Base-by-base conservation (phyloP, 2,329 filamentous ascomycete genomes). In the Neonectria punicea region DNA sequence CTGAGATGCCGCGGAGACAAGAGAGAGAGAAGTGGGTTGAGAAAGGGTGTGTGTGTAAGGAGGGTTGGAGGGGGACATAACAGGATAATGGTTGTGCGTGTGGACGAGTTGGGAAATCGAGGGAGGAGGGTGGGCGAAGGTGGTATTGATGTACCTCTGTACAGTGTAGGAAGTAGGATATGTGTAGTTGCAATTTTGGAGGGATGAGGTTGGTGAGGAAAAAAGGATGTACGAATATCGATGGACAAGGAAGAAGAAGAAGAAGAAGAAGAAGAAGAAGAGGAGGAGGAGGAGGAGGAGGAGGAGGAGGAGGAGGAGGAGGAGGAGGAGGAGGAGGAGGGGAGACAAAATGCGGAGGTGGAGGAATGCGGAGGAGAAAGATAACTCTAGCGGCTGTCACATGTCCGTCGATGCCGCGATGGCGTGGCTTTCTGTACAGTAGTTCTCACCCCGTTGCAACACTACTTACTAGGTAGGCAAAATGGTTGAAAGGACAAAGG, bases 381-480 rank as follows among this genome's bases (percentile, higher is more conserved):
- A 25, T 25, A 25, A 25, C 25, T 25, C 25, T 43, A 20, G 39
- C 39, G n/a, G 39, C 39, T 43, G 39, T 43, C 39, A 43, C 39
- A 43, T 43, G 39, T 72, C 70, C 72, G 70, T 71, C 39, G 39
- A 43, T 43, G 39, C 2, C 18, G 16, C 54, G 66, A 64, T 56
- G 61, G 66, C 59, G 50, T 55, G 51, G 62, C 53, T 61, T 61
- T 25, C 25, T 25, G 25, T 25, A 25, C 25, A 25, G 25, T 25
- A 25, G 25, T 25, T 6, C 16, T 53, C 34, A 39, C 36, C 36
- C 36, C 14, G 16, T n/a, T 39, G 14, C 14, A 39, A 39, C 36
- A 39, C 14, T 39, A 25, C 25, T 25, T 25, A 6, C 5, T 1
- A 25, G 25, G 25, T 25, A n/a, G 36, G 36, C 36, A 39, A n/a